phyloP scores from a whole-genome alignment of 1,284 basidiomycete species.

The Tilletia setariae region DNA sequence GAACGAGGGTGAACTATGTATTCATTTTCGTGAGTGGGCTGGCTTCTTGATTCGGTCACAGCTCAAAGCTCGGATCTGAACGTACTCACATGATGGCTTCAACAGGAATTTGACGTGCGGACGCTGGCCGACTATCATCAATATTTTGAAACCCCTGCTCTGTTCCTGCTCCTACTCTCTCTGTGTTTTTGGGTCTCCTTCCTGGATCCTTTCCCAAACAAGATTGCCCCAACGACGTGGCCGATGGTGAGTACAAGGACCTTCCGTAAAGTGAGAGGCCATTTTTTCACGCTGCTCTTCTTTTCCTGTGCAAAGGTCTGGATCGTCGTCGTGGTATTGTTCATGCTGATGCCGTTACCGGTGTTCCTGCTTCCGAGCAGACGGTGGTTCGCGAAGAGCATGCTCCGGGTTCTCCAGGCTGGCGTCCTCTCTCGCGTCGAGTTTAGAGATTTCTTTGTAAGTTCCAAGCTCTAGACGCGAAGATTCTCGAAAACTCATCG shows the following conservation, averaged over 20 bases:
- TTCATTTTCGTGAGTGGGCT: conserved; percentile 75
- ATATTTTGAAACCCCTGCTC: conserved; percentile 78
- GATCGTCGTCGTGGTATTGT: conserved; percentile 65
- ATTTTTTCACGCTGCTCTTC: not conserved
- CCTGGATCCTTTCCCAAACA: conserved; percentile 54
- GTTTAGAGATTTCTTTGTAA: conserved; percentile 52
- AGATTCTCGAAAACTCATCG: too few relatives aligned
- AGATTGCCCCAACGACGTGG: conserved; percentile 61
- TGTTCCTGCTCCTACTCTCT: conserved; percentile 71
- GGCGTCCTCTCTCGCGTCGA: conserved; percentile 61
- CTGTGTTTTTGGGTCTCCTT: conserved; percentile 85
- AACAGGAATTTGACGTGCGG: conserved; percentile 62
- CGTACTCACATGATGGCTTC: too few relatives aligned
- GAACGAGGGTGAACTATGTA: conserved; percentile 75
- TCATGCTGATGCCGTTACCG: conserved; percentile 75
- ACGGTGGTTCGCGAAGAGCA: conserved; percentile 72
- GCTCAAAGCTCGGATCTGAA: too few relatives aligned
- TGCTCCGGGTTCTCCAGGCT: conserved; percentile 63
- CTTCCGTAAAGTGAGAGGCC: not conserved
- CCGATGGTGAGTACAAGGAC: conserved; percentile 60
- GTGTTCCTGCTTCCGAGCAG: conserved; percentile 67
- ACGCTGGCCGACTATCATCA: conserved; percentile 74
- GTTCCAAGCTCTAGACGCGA: not conserved
- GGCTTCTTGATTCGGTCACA: too few relatives aligned
- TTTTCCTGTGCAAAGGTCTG: conserved; percentile 59